Percentiles rank a stretch among this genome's conserved stretches.
These are phyloP conservation scores for Pleurotus tuber-regium DNA, from an alignment of 768 basidiomycete species.

Conservation along the genomic window DNA sequence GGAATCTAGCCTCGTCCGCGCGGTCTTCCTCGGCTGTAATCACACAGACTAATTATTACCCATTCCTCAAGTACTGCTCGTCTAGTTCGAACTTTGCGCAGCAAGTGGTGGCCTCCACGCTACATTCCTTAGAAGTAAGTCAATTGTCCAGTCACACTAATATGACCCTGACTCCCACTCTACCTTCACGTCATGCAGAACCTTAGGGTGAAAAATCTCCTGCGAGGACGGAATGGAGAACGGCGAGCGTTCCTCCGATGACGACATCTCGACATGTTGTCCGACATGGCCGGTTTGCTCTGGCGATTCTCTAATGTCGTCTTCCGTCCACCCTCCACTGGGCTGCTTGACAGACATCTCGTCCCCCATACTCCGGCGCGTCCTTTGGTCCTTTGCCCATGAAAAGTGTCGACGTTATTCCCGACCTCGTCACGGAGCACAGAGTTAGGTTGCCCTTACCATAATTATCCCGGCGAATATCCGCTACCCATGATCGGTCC, in stretches of 20 bases:
- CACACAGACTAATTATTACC: background rate
- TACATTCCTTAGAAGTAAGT: background rate
- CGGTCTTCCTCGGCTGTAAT: conserved; percentile 1
- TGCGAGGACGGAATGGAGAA: background rate
- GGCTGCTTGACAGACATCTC: too few species aligned
- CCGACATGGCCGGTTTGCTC: background rate
- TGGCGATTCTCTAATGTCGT: too few species aligned
- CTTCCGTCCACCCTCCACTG: too few species aligned
- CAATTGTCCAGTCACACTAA: too few species aligned
- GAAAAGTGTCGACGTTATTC: too few species aligned
- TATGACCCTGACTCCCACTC: background rate
- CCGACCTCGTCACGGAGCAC: background rate
- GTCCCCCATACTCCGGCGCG: too few species aligned
- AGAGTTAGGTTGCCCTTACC: background rate
- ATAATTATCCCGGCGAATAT: background rate
- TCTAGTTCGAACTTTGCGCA: background rate
- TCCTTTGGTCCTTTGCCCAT: too few species aligned
- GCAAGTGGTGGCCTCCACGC: background rate
- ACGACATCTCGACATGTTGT: background rate
- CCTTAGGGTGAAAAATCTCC: background rate
- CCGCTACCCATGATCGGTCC: background rate
- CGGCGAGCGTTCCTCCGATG: background rate
- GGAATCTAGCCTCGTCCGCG: background rate
- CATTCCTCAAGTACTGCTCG: background rate
- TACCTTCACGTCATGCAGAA: background rate